These are phyloP conservation scores for Geoglossum cookeanum DNA, from an alignment of 2,329 filamentous ascomycete species.

Conservation along the genomic window DNA sequence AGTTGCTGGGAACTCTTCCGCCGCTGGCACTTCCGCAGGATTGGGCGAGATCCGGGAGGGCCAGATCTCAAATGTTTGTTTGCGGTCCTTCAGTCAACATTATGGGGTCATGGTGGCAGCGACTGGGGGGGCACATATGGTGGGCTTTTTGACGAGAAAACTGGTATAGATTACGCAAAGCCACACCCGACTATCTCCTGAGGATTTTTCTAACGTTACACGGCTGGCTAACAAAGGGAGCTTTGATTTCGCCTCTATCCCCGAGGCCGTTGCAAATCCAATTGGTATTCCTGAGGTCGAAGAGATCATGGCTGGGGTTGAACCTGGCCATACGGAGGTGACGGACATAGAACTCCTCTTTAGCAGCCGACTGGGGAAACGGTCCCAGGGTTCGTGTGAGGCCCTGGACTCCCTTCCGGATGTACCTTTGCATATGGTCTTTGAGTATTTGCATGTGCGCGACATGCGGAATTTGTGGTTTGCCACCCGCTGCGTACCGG, in stretches of 20 bases:
- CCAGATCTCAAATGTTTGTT: not conserved
- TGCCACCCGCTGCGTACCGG: not conserved
- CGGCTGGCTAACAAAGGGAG: not conserved
- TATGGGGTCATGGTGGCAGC: not conserved
- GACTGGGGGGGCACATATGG: not conserved
- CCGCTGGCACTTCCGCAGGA: not conserved
- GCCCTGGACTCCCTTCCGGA: not conserved
- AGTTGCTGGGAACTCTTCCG: not conserved
- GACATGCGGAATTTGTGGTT: not conserved
- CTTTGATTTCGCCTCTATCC: not conserved
- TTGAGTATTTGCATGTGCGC: not conserved
- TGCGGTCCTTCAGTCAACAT: not conserved
- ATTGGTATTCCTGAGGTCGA: not conserved
- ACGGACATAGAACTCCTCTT: not conserved
- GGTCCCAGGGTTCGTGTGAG: not conserved
- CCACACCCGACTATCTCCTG: not conserved
- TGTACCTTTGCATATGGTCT: not conserved
- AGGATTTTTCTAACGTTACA: not conserved
- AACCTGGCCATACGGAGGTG: not conserved
- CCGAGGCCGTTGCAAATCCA: not conserved
- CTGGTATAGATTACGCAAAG: not conserved
- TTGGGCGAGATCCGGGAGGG: not conserved
- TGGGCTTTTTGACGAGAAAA: not conserved
- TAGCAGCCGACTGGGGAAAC: not conserved
- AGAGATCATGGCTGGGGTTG: not conserved